phyloP scores from a whole-genome alignment of 2,329 filamentous ascomycete species.

The Fusarium veterinarium region DNA sequence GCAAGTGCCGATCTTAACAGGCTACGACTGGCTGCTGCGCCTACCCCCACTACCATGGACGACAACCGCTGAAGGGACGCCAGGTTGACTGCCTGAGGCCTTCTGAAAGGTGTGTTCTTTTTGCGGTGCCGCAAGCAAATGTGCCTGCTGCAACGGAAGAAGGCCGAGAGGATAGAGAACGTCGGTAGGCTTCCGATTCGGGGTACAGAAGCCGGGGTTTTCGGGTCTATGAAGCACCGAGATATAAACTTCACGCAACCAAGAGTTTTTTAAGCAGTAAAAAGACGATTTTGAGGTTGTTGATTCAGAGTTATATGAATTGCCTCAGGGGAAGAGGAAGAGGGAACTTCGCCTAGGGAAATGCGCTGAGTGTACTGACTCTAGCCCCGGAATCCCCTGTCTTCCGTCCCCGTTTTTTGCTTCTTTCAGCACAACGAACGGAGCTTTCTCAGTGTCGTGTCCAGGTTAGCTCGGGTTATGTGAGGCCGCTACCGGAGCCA shows the following conservation, averaged over 20 bases:
- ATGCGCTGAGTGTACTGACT: slow-evolving; percentile 17
- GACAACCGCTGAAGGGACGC: slow-evolving; percentile 37
- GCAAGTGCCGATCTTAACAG: slow-evolving; percentile 44
- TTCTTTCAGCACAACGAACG: slow-evolving; percentile 19
- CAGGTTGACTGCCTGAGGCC: slow-evolving; percentile 34
- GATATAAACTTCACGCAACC: not conserved
- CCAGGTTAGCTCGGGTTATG: not conserved
- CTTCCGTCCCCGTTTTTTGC: slow-evolving; percentile 33
- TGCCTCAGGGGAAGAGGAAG: slow-evolving; percentile 27
- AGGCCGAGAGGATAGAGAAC: slow-evolving; percentile 22
- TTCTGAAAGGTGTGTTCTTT: not conserved
- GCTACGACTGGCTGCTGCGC: slow-evolving; percentile 29
- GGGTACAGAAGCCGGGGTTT: slow-evolving; percentile 22
- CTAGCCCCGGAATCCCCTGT: slow-evolving; percentile 30
- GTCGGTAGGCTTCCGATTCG: slow-evolving; percentile 39
- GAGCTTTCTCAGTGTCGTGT: slow-evolving; percentile 6
- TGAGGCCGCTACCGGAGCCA: slow-evolving; percentile 28
- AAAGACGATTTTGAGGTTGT: slow-evolving; percentile 6
- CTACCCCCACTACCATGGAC: slow-evolving; percentile 30
- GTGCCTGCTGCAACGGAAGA: slow-evolving; percentile 28
- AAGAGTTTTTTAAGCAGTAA: not conserved
- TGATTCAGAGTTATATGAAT: slow-evolving; percentile 28
- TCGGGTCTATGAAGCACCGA: slow-evolving; percentile 22
- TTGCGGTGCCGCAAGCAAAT: slow-evolving; percentile 26
- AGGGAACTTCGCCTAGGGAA: slow-evolving; percentile 13